These are phyloP conservation scores for Spatholobus suberectus DNA, from an alignment of 306 rosid species.

Conservation along the genomic window DNA sequence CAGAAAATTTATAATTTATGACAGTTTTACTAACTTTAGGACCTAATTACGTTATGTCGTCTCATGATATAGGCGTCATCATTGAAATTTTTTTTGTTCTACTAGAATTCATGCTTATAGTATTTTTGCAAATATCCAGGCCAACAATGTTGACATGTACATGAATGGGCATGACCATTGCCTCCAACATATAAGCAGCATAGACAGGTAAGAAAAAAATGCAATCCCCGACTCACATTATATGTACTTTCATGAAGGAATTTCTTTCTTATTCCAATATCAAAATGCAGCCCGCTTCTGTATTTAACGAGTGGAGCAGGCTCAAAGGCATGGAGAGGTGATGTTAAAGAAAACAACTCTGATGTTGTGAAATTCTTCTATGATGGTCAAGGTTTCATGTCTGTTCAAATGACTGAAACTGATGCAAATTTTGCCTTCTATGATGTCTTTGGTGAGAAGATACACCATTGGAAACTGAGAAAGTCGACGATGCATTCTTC, in stretches of 20 bases:
- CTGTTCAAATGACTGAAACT: slow-evolving; percentile 34
- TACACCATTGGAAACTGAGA: slow-evolving; percentile 26
- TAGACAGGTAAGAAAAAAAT: slow-evolving; percentile 22
- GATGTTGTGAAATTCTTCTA: slow-evolving; percentile 45
- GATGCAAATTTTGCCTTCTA: slow-evolving; percentile 20
- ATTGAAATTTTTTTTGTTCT: neutral
- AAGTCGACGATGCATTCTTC: neutral
- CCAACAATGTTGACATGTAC: slow-evolving; percentile 48
- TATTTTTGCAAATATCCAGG: slow-evolving; percentile 19
- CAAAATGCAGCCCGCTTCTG: slow-evolving; percentile 43
- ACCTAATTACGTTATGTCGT: neutral
- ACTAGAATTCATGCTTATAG: neutral
- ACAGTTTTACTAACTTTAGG: no score
- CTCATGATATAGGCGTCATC: neutral
- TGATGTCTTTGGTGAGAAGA: slow-evolving; percentile 34
- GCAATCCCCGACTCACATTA: no score
- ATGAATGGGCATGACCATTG: slow-evolving; percentile 60
- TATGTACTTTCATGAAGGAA: neutral
- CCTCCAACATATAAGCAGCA: slow-evolving; percentile 50
- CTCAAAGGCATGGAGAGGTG: slow-evolving; percentile 59
- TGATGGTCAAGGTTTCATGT: slow-evolving; percentile 61
- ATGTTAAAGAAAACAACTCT: slow-evolving; percentile 21
- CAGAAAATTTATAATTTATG: no score
- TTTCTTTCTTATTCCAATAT: neutral
- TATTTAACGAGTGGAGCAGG: slow-evolving; percentile 58